Evolutionary conservation across 345 rosid genomes (phyloP), one percentile per base, ranked within the genome.

Genomic region (Gossypium ekmanianum): DNA sequence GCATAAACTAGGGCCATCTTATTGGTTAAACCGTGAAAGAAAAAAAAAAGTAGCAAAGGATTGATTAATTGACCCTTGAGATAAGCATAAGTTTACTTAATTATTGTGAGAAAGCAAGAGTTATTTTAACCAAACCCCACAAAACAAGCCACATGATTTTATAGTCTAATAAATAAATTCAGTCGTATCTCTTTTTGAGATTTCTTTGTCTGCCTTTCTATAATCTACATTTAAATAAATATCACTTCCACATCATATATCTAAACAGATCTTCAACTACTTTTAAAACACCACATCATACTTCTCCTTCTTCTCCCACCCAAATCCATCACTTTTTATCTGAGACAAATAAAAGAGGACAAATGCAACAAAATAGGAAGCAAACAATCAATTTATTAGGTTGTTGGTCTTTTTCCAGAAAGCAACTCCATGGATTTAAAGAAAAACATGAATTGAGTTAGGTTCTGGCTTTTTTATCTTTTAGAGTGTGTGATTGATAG

Each of bases 151-250:
- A 77, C 78, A 74, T 78, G 84, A 61, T 74, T 58, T 44, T 50
- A 63, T 58, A 27, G 79, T 78, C 83, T 44, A 73, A 79, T 82
- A 81, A 56, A 56, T 56, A 51, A 74, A 65, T 55, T 64, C 27
- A 74, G 65, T 65, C 83, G 68, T 66, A 84, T 81, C 84, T 81
- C 84, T 48, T 81, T 81, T 26, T 14, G 2, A 75, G 84, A 81
- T 84, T 44, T 84, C 78, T 29, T 7, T 79, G 83, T 80, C 81
- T 62, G 18, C 26, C 66, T 61, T 47, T 47, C 45, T 16, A 65
- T 34, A 61, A 12, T 57, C 63, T 73, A 63, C 48, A 44, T 48
- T 12, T 48, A 11, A 14, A 70, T 34, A 70, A 56, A 44, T 10
- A 62, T 74, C 75, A 52, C 70, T 74, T 72, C 62, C 77, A 66